These are phyloP conservation scores for Thraustotheca clavata DNA, from an alignment of 352 stramenopile genomes.

Conservation along the genomic window DNA sequence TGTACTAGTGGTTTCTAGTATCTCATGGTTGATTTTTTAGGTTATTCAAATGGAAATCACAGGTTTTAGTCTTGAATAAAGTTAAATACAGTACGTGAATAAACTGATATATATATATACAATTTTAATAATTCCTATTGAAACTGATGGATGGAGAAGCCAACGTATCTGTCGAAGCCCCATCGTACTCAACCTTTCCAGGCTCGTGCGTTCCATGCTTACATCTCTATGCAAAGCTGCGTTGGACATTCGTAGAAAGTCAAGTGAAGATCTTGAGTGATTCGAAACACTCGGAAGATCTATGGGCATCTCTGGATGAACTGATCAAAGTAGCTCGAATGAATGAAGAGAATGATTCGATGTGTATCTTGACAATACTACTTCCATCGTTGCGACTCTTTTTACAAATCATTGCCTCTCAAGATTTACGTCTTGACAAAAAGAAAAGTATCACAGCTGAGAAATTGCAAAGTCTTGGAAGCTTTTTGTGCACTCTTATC, in stretches of 20 bases:
- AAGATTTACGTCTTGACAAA: neutral
- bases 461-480: neutral
- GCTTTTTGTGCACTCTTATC: neutral
- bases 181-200: too few species aligned
- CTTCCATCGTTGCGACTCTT: neutral
- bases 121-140: neutral
- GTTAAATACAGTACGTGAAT: too few species aligned
- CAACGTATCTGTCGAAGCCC: too few species aligned
- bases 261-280: neutral
- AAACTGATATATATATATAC: too few species aligned
- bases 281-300: too few species aligned
- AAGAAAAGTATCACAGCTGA: neutral
- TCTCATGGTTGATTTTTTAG: neutral
- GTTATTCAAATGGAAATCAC: slow-evolving; percentile 54
- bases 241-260: neutral
- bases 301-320: neutral
- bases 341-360: neutral
- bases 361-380: neutral
- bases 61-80: slow-evolving; percentile 39
- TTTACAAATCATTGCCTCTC: neutral
- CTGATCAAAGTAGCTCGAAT: neutral
- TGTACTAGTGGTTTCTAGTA: neutral
- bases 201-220: too few species aligned
- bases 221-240: neutral
- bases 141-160: too few species aligned